These are phyloP conservation scores for Quercus phellos DNA, from an alignment of 331 rosid genomes.

Conservation along the genomic window DNA sequence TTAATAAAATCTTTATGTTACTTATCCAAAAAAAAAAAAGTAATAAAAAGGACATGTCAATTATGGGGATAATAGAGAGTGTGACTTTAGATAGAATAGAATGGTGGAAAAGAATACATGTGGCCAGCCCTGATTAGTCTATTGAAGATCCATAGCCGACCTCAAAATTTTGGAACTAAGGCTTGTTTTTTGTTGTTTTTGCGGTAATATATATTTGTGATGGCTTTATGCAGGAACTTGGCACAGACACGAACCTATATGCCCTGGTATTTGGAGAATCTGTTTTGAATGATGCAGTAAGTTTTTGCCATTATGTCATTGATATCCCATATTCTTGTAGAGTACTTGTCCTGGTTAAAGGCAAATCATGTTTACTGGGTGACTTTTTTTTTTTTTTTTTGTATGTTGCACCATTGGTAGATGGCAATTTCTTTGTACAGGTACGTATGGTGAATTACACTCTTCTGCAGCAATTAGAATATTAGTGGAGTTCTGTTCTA, in stretches of 20 bases:
- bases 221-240: constrained; percentile 63
- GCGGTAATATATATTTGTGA: neutral
- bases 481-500: constrained; percentile 24
- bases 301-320: constrained; percentile 26
- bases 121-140: too few relatives aligned
- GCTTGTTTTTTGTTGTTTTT: neutral
- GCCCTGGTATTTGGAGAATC: constrained; percentile 98
- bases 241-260: constrained; percentile 81
- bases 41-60: too few relatives aligned
- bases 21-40: too few relatives aligned
- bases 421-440: constrained; percentile 98
- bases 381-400: constrained; percentile 9
- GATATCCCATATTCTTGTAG: constrained; percentile 1
- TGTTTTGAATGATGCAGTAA: constrained; percentile 89
- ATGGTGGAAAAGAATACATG: too few relatives aligned
- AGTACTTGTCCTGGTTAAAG: constrained; percentile 19
- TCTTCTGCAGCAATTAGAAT: constrained; percentile 13
- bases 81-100: too few relatives aligned
- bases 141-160: too few relatives aligned
- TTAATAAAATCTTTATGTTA: too few relatives aligned
- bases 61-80: too few relatives aligned
- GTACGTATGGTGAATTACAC: constrained; percentile 34
- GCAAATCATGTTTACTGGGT: constrained; percentile 18
- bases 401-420: constrained; percentile 36
- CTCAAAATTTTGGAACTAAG: too few relatives aligned